A percentile compares a stretch with the other conserved stretches of the same genome.
phyloP scores from a whole-genome alignment of 768 basidiomycete species.

The Suillus decipiens region DNA sequence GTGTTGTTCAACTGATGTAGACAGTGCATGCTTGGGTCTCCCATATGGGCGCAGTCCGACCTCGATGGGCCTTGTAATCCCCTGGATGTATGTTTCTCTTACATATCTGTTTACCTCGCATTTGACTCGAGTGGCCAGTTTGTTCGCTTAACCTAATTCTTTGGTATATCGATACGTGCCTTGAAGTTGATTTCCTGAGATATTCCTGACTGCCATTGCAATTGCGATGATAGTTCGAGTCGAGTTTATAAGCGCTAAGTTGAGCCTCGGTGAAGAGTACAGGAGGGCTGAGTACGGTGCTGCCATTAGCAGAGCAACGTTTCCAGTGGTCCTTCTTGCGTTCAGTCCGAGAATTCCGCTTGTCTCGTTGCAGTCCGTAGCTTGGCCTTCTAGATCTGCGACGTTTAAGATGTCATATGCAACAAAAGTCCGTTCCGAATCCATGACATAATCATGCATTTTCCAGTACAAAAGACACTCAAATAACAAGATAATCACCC shows the following conservation, averaged over 20 bases:
- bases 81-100: too few relatives aligned
- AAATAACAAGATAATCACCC: constrained; percentile 61
- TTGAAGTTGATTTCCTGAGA: not conserved
- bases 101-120: too few relatives aligned
- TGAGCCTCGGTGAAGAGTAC: not conserved
- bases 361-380: not conserved
- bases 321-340: not conserved
- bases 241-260: not conserved
- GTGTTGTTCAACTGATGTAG: too few relatives aligned
- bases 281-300: not conserved
- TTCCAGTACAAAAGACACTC: constrained; percentile 10
- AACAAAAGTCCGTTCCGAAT: not conserved
- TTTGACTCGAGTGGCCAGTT: too few relatives aligned
- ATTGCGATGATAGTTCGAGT: not conserved
- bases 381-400: not conserved
- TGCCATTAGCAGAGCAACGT: not conserved
- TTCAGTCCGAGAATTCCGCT: not conserved
- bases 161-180: too few relatives aligned
- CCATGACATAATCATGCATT: not conserved
- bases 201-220: not conserved
- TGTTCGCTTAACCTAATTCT: not conserved
- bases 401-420: not conserved
- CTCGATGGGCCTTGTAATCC: too few relatives aligned
- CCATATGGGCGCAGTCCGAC: too few relatives aligned
- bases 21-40: too few relatives aligned